Evolutionary conservation across 495 filamentous ascomycete species (phyloP).

Genomic region (Hypoxylon crocopeplum): DNA sequence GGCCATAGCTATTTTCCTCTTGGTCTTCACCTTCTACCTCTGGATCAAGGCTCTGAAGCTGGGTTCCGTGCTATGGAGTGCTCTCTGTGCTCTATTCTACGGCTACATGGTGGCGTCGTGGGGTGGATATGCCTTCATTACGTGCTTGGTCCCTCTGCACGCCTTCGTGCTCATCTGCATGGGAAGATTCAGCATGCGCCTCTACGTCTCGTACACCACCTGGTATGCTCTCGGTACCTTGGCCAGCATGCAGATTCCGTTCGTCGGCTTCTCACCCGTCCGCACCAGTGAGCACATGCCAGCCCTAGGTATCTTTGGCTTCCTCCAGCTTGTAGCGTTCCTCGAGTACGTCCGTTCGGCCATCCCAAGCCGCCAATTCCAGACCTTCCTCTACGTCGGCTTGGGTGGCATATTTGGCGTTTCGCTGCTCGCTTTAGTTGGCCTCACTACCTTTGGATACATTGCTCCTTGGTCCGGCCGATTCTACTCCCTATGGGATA

Average conservation of each 20-base stretch:
- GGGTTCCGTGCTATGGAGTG: slow-evolving; percentile 95
- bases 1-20: slow-evolving; percentile 97
- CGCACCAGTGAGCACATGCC: slow-evolving; percentile 99
- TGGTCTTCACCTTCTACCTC: slow-evolving; percentile 98
- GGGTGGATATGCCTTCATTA: slow-evolving; percentile 99
- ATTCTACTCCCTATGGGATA: slow-evolving; percentile 99
- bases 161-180: slow-evolving; percentile 95
- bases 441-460: slow-evolving; percentile 83
- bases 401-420: slow-evolving; percentile 73
- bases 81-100: slow-evolving; percentile 93
- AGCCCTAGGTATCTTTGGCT: slow-evolving; percentile 92
- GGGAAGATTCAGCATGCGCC: slow-evolving; percentile 91
- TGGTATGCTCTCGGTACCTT: slow-evolving; percentile 98
- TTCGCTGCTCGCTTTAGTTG: slow-evolving; percentile 68
- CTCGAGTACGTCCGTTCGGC: slow-evolving; percentile 88
- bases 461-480: slow-evolving; percentile 98
- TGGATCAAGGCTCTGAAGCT: slow-evolving; percentile 99
- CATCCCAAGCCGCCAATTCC: slow-evolving; percentile 92
- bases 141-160: slow-evolving; percentile 94
- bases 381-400: slow-evolving; percentile 80
- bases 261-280: slow-evolving; percentile 96
- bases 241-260: slow-evolving; percentile 99
- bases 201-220: slow-evolving; percentile 96
- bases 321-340: slow-evolving; percentile 92
- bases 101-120: slow-evolving; percentile 99